Conservation (phyloP, 164 flowering plant species). For the Vitis rotundifolia region DNA sequence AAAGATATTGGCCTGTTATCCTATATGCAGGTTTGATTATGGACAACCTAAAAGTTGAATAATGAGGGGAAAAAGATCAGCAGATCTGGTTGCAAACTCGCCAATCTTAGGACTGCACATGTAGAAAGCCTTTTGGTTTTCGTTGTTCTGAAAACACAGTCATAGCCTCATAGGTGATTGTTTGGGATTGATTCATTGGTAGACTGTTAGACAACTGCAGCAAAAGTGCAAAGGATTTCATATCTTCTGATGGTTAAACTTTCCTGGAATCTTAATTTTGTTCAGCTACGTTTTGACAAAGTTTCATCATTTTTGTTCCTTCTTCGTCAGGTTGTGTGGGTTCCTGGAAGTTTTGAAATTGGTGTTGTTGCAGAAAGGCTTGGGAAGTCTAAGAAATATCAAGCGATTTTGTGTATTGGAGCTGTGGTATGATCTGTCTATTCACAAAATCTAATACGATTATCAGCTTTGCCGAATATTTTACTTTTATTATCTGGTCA, state of each 20-base stretch:
- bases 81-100: no score
- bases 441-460: not conserved
- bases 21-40: not conserved
- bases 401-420: slow-evolving; percentile 86
- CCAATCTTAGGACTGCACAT: not conserved
- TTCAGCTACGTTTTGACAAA: no score
- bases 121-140: not conserved
- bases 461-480: no score
- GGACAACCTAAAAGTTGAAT: not conserved
- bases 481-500: no score
- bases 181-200: not conserved
- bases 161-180: not conserved
- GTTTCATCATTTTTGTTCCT: not conserved
- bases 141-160: not conserved
- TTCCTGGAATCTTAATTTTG: no score
- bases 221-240: not conserved
- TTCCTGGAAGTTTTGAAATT: slow-evolving; percentile 96
- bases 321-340: slow-evolving; percentile 85
- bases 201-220: not conserved
- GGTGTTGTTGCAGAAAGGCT: slow-evolving; percentile 78
- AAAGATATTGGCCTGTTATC: not conserved
- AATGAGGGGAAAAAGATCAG: no score
- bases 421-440: slow-evolving; percentile 72
- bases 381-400: slow-evolving; percentile 74
- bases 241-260: not conserved